Percentiles rank a stretch among this genome's conserved stretches.
Conservation (phyloP, 805 yeast genomes). For the Ogataea pilisensis region DNA sequence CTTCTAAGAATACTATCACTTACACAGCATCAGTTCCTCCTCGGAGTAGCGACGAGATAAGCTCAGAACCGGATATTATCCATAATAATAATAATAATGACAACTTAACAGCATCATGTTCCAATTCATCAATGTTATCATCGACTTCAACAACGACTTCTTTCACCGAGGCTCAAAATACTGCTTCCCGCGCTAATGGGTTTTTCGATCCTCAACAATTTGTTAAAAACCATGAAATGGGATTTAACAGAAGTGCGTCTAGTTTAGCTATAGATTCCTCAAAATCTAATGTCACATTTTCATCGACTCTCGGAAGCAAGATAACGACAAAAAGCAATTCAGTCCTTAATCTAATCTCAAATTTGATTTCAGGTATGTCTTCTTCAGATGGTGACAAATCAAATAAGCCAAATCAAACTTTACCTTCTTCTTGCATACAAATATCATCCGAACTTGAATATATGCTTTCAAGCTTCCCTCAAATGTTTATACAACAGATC, state of each 20-base stretch:
- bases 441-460: conserved; percentile 5
- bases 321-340: conserved; percentile 22
- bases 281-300: background rate
- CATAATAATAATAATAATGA: background rate
- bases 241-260: conserved; percentile 9
- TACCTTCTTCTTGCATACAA: background rate
- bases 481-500: conserved; percentile 19
- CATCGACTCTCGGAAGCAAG: conserved; percentile 2
- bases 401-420: conserved; percentile 1
- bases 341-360: conserved; percentile 24
- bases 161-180: too few relatives aligned
- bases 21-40: conserved; percentile 2
- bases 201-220: conserved; percentile 21
- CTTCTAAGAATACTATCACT: background rate
- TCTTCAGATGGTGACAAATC: background rate
- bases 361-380: conserved; percentile 3
- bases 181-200: too few relatives aligned
- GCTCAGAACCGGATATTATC: background rate
- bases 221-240: conserved; percentile 21
- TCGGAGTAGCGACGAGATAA: background rate
- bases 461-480: conserved; percentile 10
- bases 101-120: background rate
- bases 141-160: too few relatives aligned
- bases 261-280: background rate
- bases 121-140: too few relatives aligned